Evolutionary conservation across 148 eudicot genomes (phyloP).

Genomic region (Nepenthes gracilis): DNA sequence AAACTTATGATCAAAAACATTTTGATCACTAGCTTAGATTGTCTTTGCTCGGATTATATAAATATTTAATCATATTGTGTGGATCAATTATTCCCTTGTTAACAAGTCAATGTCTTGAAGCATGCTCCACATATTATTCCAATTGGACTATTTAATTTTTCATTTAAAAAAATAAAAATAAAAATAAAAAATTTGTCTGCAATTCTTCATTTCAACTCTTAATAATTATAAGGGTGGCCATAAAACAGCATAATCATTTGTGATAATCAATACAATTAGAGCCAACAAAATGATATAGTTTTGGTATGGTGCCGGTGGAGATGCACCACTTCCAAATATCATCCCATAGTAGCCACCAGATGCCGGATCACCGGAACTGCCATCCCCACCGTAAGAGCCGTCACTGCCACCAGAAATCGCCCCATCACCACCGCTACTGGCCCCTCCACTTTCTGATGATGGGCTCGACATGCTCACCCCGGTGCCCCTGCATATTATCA

Average conservation of each 20-base stretch:
- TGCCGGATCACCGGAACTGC: not conserved
- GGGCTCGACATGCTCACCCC: conserved; percentile 18
- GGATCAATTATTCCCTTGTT: not conserved
- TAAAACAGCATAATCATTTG: too few species aligned
- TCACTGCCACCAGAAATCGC: conserved; percentile 7
- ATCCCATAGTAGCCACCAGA: conserved; percentile 15
- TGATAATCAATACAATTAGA: not conserved
- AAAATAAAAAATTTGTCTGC: too few species aligned
- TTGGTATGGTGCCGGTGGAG: not conserved
- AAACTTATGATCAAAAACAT: too few species aligned
- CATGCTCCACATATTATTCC: not conserved
- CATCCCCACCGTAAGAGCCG: not conserved
- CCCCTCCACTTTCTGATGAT: conserved; percentile 18
- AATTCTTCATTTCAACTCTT: too few species aligned
- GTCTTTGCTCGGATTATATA: too few species aligned
- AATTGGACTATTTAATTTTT: too few species aligned
- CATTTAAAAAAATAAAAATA: too few species aligned
- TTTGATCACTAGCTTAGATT: too few species aligned
- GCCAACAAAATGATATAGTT: not conserved
- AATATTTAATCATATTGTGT: too few species aligned
- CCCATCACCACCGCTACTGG: conserved; percentile 15
- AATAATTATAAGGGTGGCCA: too few species aligned
- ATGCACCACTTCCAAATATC: conserved; percentile 16
- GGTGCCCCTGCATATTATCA: conserved; percentile 26
- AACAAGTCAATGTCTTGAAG: not conserved